Evolutionary conservation across 441 rosid genomes (phyloP), one percentile per base, ranked within the genome.

Genomic region (Flueggea neowawraea): DNA sequence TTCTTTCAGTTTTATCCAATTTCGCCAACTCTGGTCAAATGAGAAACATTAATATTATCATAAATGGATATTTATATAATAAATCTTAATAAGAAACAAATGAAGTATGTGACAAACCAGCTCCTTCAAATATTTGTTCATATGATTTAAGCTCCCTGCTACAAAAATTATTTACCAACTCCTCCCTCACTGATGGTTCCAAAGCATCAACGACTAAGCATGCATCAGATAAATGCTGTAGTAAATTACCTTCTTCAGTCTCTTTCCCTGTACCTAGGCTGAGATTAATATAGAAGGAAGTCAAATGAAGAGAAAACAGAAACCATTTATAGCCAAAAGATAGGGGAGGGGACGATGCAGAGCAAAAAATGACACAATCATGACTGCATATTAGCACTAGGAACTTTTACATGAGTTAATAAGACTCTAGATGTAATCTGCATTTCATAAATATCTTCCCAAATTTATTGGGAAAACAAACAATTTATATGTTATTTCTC

Each of bases 261-360:
- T 95, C 99, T 82, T 90, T 95, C 55, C 98, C 99, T 44, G 97
- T 95, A 74, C 99, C 99, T 84, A 95, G 83, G 78, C 98, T 95
- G 98, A 75, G 66, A 86, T 63, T 49, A 75, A 75, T 77, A 66
- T 45, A 45, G 52, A 55, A 31, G 31, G 31, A 15, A 43, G 28
- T 33, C 64, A 50, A 28, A 50, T 47, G 50, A 56, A 67, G 63
- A 55, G 58, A 61, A 66, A 62, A 22, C 12, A 57, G 28, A 61
- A 54, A n/a, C 22, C 55, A n/a, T 16, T 53, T 10, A 53, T 53
- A n/a, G 7, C 31, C 17, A 1, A 53, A 53, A 43, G 45, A 12
- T 47, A 3, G 31, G 14, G 55, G 55, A 53, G 31, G 22, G 31
- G 55, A 36, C 4, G 9, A 36, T 5, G 41, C 41, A 36, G 9